Evolutionary conservation across 2,329 filamentous ascomycete species (phyloP).

Genomic region (Fusarium cicatricum): DNA sequence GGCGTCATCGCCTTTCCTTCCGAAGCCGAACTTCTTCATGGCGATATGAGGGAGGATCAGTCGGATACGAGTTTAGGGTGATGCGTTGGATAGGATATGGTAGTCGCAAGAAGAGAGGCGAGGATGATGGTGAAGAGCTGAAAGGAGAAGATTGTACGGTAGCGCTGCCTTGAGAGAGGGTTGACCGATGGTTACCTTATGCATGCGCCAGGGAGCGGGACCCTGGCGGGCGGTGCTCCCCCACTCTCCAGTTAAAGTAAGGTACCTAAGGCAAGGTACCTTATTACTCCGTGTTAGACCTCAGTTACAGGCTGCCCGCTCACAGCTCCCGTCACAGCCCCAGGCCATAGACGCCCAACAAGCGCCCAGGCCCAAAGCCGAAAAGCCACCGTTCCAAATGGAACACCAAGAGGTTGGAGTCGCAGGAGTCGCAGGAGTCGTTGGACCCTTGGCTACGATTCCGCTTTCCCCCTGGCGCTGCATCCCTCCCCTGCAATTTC

Average conservation of each 20-base stretch:
- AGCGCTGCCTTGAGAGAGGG: conserved; percentile 33
- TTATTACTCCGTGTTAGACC: conserved; percentile 3
- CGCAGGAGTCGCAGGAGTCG: too few relatives aligned
- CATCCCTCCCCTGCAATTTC: conserved; percentile 18
- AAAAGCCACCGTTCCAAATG: conserved; percentile 12
- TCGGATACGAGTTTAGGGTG: conserved; percentile 1
- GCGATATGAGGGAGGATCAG: conserved; percentile 1
- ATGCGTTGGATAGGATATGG: neutral
- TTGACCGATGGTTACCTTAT: conserved; percentile 17
- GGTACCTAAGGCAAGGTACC: neutral
- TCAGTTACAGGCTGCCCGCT: conserved; percentile 13
- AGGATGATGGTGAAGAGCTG: conserved; percentile 14
- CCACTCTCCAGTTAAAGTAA: neutral
- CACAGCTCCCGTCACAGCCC: too few relatives aligned
- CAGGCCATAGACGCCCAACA: conserved; percentile 32
- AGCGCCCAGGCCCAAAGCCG: conserved; percentile 28
- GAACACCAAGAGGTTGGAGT: neutral
- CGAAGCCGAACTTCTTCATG: conserved; percentile 70
- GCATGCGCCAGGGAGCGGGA: conserved; percentile 30
- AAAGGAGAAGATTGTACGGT: conserved; percentile 32
- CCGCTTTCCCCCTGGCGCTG: conserved; percentile 19
- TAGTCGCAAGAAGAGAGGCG: conserved; percentile 1
- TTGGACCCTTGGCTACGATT: conserved; percentile 8
- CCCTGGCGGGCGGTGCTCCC: conserved; percentile 35
- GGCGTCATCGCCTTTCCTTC: conserved; percentile 62